A percentile compares a stretch with the other conserved stretches of the same genome.
Conservation (phyloP, 225 moss, liverwort and hornwort genomes). For the Marchantia polymorpha region DNA sequence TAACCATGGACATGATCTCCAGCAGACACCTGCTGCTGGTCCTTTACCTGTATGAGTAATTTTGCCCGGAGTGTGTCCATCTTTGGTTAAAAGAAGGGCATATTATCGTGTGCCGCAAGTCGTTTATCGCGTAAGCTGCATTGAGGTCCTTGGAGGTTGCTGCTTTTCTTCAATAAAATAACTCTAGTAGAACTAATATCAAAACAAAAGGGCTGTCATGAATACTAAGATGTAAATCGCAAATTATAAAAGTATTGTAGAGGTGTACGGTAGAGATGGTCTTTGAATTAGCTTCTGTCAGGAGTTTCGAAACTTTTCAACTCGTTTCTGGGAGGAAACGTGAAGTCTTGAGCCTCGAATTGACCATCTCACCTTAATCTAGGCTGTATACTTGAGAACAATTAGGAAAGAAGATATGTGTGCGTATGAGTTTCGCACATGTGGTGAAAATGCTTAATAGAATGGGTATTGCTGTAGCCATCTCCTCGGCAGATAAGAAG, state of each 20-base stretch:
- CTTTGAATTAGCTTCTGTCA: neutral
- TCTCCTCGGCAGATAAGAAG: slow-evolving; percentile 6
- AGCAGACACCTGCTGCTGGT: slow-evolving; percentile 25
- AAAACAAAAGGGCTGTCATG: slow-evolving; percentile 16
- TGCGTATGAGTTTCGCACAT: slow-evolving; percentile 1
- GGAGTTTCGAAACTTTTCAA: neutral
- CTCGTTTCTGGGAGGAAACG: neutral
- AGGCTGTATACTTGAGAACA: slow-evolving; percentile 22
- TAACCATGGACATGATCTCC: slow-evolving; percentile 26
- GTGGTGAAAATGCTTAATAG: slow-evolving; percentile 8
- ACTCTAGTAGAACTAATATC: slow-evolving; percentile 21
- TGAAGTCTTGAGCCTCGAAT: neutral
- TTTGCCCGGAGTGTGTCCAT: neutral
- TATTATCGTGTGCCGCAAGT: slow-evolving; percentile 6
- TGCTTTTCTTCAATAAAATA: slow-evolving; percentile 11
- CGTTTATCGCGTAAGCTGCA: neutral
- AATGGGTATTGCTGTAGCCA: slow-evolving; percentile 18
- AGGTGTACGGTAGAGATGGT: slow-evolving; percentile 4
- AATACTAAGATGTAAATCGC: slow-evolving; percentile 23
- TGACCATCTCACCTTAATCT: slow-evolving; percentile 11
- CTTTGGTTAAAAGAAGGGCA: slow-evolving; percentile 4
- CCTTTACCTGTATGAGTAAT: slow-evolving; percentile 28
- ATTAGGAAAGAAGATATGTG: slow-evolving; percentile 13
- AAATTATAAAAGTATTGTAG: slow-evolving; percentile 15
- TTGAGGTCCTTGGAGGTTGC: slow-evolving; percentile 13